Percentiles rank a stretch among this genome's conserved stretches.
These are phyloP conservation scores for Backusella macrospora DNA, from an alignment of 192 early-diverging fungal species.

Conservation along the genomic window DNA sequence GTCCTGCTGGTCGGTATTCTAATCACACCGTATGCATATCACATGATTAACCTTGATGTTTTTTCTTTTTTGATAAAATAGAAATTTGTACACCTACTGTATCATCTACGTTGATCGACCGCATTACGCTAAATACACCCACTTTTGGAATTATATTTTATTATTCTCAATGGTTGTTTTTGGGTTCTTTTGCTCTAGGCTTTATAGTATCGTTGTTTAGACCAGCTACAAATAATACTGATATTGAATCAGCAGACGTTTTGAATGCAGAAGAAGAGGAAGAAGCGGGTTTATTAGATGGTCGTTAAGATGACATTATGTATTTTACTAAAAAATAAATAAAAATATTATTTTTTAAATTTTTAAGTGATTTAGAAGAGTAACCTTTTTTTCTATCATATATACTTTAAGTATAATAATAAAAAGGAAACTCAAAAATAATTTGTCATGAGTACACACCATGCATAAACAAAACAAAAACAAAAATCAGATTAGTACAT, in stretches of 20 bases:
- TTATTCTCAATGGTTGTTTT: conserved; percentile 55
- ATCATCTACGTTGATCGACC: conserved; percentile 48
- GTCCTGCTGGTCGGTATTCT: conserved; percentile 41
- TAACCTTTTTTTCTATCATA: no score
- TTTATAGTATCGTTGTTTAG: conserved; percentile 46
- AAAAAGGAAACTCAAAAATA: conserved; percentile 6
- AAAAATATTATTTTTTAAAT: not conserved
- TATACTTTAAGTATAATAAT: not conserved
- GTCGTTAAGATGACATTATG: not conserved
- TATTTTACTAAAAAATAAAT: not conserved
- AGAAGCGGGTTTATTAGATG: conserved; percentile 37
- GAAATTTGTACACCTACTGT: conserved; percentile 60
- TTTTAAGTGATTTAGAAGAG: not conserved
- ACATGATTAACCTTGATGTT: conserved; percentile 2
- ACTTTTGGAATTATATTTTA: conserved; percentile 52
- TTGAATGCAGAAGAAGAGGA: conserved; percentile 46
- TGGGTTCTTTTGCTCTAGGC: conserved; percentile 40
- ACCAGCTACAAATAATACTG: conserved; percentile 35
- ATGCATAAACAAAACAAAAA: conserved; percentile 9
- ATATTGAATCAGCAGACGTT: conserved; percentile 41
- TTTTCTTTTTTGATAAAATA: conserved; percentile 8
- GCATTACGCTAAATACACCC: conserved; percentile 50
- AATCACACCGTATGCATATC: not conserved
- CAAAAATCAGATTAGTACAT: not conserved
- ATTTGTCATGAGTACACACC: conserved; percentile 4